Percentiles rank a stretch among this genome's conserved stretches.
Evolutionary conservation across 192 early-diverging fungal genomes (phyloP).

Genomic region (Coemansia sp.): DNA sequence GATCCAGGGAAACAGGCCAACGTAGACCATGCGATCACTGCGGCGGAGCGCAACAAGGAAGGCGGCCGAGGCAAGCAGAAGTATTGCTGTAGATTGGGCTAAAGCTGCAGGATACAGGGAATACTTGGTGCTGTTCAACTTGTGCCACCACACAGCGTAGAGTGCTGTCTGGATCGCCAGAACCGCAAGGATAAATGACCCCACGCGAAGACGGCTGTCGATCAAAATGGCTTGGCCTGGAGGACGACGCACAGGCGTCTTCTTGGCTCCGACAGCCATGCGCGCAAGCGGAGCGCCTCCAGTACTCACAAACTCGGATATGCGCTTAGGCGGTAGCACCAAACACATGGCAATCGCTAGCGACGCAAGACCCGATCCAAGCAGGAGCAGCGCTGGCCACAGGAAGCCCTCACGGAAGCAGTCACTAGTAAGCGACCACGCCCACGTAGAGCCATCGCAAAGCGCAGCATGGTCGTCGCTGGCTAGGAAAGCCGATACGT

Average conservation of each 20-base stretch:
- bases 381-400: conserved; percentile 1
- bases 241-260: conserved; percentile 7
- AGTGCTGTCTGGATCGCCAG: conserved; percentile 1
- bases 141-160: not conserved
- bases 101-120: not conserved
- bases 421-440: not conserved
- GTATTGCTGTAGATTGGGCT: not conserved
- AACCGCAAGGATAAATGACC: not conserved
- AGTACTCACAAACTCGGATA: not conserved
- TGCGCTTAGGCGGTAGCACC: not conserved
- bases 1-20: conserved; percentile 16
- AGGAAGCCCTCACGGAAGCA: conserved; percentile 3
- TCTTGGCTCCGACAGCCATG: not conserved
- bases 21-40: conserved; percentile 18
- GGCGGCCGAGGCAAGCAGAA: not conserved
- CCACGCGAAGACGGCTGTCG: conserved; percentile 11
- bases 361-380: not conserved
- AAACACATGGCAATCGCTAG: not conserved
- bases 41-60: not conserved
- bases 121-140: not conserved
- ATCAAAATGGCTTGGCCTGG: conserved; percentile 6
- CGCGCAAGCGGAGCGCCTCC: not conserved
- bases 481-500: too few relatives aligned
- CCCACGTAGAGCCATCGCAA: conserved; percentile 4
- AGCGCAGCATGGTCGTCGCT: not conserved